Percentiles rank a stretch among this genome's conserved stretches.
Evolutionary conservation across 1,284 basidiomycete genomes (phyloP).

Genomic region (Ustilago sp.): DNA sequence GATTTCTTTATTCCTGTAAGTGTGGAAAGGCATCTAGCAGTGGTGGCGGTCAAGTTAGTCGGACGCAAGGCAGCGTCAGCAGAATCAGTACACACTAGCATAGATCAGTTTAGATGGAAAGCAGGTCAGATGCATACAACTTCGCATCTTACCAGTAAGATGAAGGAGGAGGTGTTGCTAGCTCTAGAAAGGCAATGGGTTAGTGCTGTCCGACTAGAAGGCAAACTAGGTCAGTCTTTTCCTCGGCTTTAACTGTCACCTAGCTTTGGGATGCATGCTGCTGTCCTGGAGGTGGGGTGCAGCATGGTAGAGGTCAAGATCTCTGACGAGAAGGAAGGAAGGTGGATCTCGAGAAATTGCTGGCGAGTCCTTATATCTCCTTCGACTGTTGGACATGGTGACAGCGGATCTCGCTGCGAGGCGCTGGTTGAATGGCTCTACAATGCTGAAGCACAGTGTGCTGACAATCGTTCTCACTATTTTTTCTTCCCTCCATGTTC

Average conservation of each 20-base stretch:
- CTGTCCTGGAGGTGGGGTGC: background rate
- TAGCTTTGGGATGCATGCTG: background rate
- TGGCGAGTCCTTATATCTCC: conserved; percentile 2
- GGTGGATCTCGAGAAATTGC: background rate
- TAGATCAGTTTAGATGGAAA: too few relatives aligned
- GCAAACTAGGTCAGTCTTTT: background rate
- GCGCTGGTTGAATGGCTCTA: background rate
- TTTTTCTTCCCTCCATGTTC: background rate
- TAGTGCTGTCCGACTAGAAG: background rate
- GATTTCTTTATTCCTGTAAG: conserved; percentile 32
- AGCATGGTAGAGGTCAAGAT: background rate
- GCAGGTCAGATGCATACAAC: background rate
- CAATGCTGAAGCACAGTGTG: background rate
- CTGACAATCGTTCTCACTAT: conserved; percentile 1
- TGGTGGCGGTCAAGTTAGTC: background rate
- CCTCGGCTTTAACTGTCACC: background rate
- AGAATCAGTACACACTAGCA: background rate
- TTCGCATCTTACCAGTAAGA: too few relatives aligned
- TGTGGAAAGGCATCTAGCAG: background rate
- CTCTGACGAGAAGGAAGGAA: background rate
- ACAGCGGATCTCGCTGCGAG: background rate
- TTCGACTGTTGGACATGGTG: background rate
- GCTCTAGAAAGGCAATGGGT: conserved; percentile 3
- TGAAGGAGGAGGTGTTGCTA: background rate
- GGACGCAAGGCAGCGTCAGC: conserved; percentile 7